A percentile compares a stretch with the other conserved stretches of the same genome.
These are phyloP conservation scores for Plasmodium vinckei DNA, from an alignment of 169 alveolate species.

Conservation along the genomic window DNA sequence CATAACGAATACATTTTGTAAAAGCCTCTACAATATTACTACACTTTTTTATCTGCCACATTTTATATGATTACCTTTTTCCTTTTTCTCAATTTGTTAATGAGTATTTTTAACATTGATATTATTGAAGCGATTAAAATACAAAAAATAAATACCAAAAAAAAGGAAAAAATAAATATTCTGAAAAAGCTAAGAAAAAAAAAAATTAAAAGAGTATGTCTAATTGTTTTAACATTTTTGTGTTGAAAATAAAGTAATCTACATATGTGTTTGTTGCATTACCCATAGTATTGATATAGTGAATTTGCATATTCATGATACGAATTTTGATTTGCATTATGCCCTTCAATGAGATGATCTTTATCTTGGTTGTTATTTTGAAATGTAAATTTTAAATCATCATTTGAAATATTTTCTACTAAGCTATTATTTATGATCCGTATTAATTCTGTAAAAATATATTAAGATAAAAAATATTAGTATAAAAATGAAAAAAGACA, in stretches of 20 bases:
- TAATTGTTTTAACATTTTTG: neutral
- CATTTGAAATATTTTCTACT: neutral
- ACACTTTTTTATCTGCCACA: too few relatives aligned
- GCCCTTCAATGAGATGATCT: neutral
- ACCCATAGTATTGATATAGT: too few relatives aligned
- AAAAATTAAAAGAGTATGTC: neutral
- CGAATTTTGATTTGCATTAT: too few relatives aligned
- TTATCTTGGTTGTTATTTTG: neutral
- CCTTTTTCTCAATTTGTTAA: conserved; percentile 16
- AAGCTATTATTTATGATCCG: too few relatives aligned
- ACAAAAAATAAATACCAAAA: conserved; percentile 12
- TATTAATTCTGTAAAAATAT: too few relatives aligned
- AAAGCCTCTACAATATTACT: neutral
- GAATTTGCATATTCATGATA: too few relatives aligned
- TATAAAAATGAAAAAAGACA: too few relatives aligned
- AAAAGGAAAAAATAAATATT: conserved; percentile 24
- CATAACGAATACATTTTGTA: neutral
- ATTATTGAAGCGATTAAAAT: conserved; percentile 25
- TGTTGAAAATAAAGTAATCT: too few relatives aligned
- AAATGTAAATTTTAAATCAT: neutral
- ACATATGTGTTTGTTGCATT: too few relatives aligned
- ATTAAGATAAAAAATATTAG: too few relatives aligned
- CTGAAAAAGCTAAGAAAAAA: conserved; percentile 15
- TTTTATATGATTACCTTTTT: conserved; percentile 15
- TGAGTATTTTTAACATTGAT: conserved; percentile 11